phyloP scores from a whole-genome alignment of 2,329 filamentous ascomycete species.

The Camillea tinctor region DNA sequence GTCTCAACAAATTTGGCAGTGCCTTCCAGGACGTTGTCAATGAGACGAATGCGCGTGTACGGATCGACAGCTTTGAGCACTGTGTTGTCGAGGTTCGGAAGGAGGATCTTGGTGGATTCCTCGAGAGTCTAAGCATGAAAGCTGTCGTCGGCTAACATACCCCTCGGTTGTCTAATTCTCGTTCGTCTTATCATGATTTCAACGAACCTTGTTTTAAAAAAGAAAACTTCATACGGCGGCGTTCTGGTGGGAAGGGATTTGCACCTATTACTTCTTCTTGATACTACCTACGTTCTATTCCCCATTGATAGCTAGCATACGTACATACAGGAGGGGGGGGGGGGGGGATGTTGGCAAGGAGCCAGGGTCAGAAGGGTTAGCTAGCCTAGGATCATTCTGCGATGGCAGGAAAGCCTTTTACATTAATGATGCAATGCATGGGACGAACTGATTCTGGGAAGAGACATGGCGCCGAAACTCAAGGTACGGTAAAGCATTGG shows the following conservation, averaged over 20 bases:
- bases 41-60: slow-evolving; percentile 84
- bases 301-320: not conserved
- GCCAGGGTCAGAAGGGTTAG: not conserved
- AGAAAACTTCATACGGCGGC: not conserved
- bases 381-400: not conserved
- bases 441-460: not conserved
- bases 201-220: not conserved
- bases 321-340: not conserved
- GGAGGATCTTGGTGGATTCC: slow-evolving; percentile 85
- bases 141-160: slow-evolving; percentile 63
- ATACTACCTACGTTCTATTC: not conserved
- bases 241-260: not conserved
- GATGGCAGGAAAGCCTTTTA: not conserved
- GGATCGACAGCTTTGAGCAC: slow-evolving; percentile 96
- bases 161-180: not conserved
- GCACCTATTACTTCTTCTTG: not conserved
- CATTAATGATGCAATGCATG: not conserved
- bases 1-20: slow-evolving; percentile 86
- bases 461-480: not conserved
- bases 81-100: slow-evolving; percentile 98
- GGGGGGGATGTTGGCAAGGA: not conserved
- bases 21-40: slow-evolving; percentile 94
- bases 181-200: not conserved
- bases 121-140: slow-evolving; percentile 91
- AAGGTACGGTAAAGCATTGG: not conserved